These are phyloP conservation scores for Penicillium sp. DNA, from an alignment of 2,329 filamentous ascomycete genomes.

Conservation along the genomic window DNA sequence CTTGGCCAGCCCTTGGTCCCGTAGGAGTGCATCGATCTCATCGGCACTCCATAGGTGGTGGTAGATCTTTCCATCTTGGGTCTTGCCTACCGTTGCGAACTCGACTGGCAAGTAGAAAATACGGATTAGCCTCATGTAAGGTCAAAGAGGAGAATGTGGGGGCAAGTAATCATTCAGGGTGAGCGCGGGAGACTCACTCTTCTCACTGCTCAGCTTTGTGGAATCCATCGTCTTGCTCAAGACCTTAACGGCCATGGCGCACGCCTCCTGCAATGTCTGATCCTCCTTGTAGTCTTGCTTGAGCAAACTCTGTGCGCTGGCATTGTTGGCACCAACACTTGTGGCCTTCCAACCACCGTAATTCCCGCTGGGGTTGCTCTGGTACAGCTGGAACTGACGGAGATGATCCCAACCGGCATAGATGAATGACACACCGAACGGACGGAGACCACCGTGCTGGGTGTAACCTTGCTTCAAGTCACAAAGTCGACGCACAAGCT, in stretches of 20 bases:
- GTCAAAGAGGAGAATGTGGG: background rate
- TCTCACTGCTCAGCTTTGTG: constrained; percentile 97
- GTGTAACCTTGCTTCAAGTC: constrained; percentile 99
- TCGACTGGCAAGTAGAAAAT: constrained; percentile 64
- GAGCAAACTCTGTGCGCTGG: constrained; percentile 90
- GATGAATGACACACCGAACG: constrained; percentile 98
- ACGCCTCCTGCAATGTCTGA: constrained; percentile 92
- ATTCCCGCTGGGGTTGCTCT: constrained; percentile 98
- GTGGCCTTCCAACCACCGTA: constrained; percentile 99
- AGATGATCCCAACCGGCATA: constrained; percentile 97
- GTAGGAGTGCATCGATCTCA: constrained; percentile 89
- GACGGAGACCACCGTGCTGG: constrained; percentile 95
- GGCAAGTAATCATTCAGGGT: background rate
- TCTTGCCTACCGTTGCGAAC: constrained; percentile 96
- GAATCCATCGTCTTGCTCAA: constrained; percentile 99
- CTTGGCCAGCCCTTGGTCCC: constrained; percentile 94
- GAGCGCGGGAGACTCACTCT: constrained; percentile 67
- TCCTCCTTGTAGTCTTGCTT: constrained; percentile 99
- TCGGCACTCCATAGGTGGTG: constrained; percentile 96
- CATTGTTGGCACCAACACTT: constrained; percentile 96
- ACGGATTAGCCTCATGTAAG: constrained; percentile 13
- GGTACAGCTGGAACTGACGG: constrained; percentile 96
- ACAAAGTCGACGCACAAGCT: constrained; percentile 93
- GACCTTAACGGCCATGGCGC: constrained; percentile 96
- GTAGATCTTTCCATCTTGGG: constrained; percentile 93